phyloP scores from a whole-genome alignment of 305 asterid genomes.

The Euphrasia arctica region DNA sequence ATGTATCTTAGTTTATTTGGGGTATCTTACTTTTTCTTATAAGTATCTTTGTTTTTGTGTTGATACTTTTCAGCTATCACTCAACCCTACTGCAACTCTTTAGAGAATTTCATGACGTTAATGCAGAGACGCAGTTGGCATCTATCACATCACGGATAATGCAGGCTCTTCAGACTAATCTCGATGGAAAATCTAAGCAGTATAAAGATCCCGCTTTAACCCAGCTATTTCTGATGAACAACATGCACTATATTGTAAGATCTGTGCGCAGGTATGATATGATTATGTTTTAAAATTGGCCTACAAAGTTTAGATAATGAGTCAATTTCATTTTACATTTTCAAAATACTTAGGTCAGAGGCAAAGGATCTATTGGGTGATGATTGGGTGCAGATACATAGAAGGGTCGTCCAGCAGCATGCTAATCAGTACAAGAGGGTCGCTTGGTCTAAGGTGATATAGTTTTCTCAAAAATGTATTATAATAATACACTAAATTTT shows the following conservation, averaged over 20 bases:
- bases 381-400: constrained; percentile 98
- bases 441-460: constrained; percentile 84
- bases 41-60: constrained; percentile 5
- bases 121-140: constrained; percentile 63
- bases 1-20: neutral
- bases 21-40: constrained; percentile 3
- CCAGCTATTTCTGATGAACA: constrained; percentile 90
- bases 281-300: neutral
- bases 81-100: constrained; percentile 85
- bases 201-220: constrained; percentile 92
- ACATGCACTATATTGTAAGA: constrained; percentile 92
- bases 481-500: too few relatives aligned
- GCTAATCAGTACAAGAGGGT: constrained; percentile 97
- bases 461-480: neutral
- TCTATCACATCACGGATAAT: constrained; percentile 69
- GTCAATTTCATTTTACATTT: constrained; percentile 5
- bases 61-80: constrained; percentile 66
- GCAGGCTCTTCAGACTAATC: constrained; percentile 91
- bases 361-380: constrained; percentile 94
- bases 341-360: constrained; percentile 59
- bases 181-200: constrained; percentile 92
- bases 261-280: constrained; percentile 77
- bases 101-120: constrained; percentile 49
- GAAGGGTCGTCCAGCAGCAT: constrained; percentile 95
- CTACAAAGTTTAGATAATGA: neutral